Percentiles rank a stretch among this genome's conserved stretches.
These are phyloP conservation scores for Metarhizium anisopliae DNA, from an alignment of 2,329 filamentous ascomycete genomes.

Conservation along the genomic window DNA sequence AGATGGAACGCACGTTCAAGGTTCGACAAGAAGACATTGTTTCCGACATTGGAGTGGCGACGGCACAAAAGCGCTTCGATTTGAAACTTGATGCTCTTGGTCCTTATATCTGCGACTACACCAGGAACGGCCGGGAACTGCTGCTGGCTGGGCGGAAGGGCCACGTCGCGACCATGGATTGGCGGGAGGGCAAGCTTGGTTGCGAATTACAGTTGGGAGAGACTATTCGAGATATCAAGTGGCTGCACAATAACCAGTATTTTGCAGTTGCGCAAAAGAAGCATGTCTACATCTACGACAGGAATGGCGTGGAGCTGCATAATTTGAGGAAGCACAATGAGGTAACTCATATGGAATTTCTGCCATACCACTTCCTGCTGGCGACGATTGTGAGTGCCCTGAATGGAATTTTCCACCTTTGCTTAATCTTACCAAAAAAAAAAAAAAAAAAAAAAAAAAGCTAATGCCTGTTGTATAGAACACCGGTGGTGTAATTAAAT, in stretches of 20 bases:
- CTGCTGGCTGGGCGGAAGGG: slow-evolving; percentile 84
- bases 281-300: slow-evolving; percentile 93
- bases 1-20: slow-evolving; percentile 86
- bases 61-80: slow-evolving; percentile 88
- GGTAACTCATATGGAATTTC: slow-evolving; percentile 86
- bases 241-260: slow-evolving; percentile 89
- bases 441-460: background rate
- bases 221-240: slow-evolving; percentile 80
- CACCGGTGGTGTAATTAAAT: slow-evolving; percentile 77
- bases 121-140: slow-evolving; percentile 77
- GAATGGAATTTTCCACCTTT: background rate
- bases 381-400: slow-evolving; percentile 61
- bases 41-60: slow-evolving; percentile 65
- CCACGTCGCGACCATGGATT: slow-evolving; percentile 94
- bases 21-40: slow-evolving; percentile 82
- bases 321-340: slow-evolving; percentile 85
- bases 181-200: slow-evolving; percentile 81
- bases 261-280: slow-evolving; percentile 97
- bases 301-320: slow-evolving; percentile 83
- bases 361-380: slow-evolving; percentile 92
- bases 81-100: slow-evolving; percentile 74
- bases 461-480: slow-evolving; percentile 35
- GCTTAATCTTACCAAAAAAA: background rate
- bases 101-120: slow-evolving; percentile 84
- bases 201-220: slow-evolving; percentile 89